These are phyloP conservation scores for Nemania sp. DNA, from an alignment of 2,329 filamentous ascomycete genomes.

Conservation along the genomic window DNA sequence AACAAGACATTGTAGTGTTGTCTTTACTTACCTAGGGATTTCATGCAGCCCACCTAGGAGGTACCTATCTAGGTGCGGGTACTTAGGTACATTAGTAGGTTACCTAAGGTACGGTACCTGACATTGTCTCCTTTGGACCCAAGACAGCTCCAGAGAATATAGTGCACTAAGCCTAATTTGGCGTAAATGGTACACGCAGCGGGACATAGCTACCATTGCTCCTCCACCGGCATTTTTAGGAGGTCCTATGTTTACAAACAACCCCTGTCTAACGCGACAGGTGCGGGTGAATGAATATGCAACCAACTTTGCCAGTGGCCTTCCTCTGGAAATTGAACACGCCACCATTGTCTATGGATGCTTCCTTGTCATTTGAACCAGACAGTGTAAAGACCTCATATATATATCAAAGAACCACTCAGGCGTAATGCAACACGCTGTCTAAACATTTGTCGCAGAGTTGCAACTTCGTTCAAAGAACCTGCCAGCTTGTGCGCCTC, in stretches of 20 bases:
- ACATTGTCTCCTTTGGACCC: no score
- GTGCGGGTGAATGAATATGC: background rate
- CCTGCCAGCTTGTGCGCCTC: background rate
- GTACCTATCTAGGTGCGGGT: no score
- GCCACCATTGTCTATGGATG: background rate
- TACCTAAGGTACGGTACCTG: no score
- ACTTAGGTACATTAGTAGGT: no score
- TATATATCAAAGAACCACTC: background rate
- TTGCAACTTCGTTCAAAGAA: slow-evolving; percentile 10
- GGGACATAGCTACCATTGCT: slow-evolving; percentile 10
- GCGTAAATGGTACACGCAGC: background rate
- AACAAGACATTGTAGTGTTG: no score
- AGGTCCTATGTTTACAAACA: slow-evolving; percentile 33
- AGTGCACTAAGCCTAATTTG: no score
- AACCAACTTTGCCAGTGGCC: slow-evolving; percentile 1
- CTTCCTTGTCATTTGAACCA: background rate
- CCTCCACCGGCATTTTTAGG: slow-evolving; percentile 16
- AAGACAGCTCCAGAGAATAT: no score
- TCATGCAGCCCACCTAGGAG: no score
- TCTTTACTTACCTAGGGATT: no score
- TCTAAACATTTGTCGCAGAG: slow-evolving; percentile 5
- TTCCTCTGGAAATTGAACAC: background rate
- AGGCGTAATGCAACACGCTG: slow-evolving; percentile 24
- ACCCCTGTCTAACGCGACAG: slow-evolving; percentile 24
- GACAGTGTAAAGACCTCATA: background rate